A percentile compares a stretch with the other conserved stretches of the same genome.
Evolutionary conservation across 139 green algal species (phyloP).

Genomic region (Chlorella sp.): DNA sequence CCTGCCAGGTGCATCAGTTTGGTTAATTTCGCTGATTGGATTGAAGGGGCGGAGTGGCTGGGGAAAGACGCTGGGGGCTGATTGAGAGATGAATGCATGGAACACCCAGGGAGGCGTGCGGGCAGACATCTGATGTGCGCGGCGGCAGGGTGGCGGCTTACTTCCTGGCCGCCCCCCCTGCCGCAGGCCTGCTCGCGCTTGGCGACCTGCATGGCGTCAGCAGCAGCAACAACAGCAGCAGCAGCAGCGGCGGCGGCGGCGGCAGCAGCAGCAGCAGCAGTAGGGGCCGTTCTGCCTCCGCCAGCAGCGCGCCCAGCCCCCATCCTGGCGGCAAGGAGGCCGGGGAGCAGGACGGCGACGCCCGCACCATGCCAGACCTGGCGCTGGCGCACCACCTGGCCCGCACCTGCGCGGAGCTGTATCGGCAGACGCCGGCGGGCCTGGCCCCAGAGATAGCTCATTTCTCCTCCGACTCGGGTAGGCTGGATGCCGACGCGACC

Average conservation of each 20-base stretch:
- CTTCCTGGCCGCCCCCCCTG: too few relatives aligned
- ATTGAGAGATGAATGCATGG: too few relatives aligned
- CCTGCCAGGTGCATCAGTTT: constrained; percentile 50
- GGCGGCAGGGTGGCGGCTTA: too few relatives aligned
- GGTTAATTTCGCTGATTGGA: too few relatives aligned
- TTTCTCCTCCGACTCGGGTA: constrained; percentile 37
- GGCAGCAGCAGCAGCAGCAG: not conserved
- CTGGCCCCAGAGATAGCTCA: constrained; percentile 68
- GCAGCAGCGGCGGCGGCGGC: not conserved
- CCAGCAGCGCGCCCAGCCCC: not conserved
- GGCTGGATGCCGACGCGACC: not conserved
- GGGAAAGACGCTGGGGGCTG: too few relatives aligned
- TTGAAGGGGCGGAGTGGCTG: too few relatives aligned
- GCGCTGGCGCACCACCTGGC: constrained; percentile 69
- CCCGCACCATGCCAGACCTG: constrained; percentile 45
- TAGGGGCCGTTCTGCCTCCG: not conserved
- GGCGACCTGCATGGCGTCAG: constrained; percentile 57
- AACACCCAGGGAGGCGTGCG: too few relatives aligned
- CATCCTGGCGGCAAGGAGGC: not conserved
- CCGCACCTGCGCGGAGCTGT: constrained; percentile 81
- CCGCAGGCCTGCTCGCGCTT: constrained; percentile 74
- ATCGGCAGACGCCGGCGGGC: constrained; percentile 51
- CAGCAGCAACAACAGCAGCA: constrained; percentile 18
- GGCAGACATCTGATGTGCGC: too few relatives aligned
- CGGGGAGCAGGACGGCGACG: not conserved